These are phyloP conservation scores for Backusella liffmaniae DNA, from an alignment of 192 early-diverging fungal genomes.

Conservation along the genomic window DNA sequence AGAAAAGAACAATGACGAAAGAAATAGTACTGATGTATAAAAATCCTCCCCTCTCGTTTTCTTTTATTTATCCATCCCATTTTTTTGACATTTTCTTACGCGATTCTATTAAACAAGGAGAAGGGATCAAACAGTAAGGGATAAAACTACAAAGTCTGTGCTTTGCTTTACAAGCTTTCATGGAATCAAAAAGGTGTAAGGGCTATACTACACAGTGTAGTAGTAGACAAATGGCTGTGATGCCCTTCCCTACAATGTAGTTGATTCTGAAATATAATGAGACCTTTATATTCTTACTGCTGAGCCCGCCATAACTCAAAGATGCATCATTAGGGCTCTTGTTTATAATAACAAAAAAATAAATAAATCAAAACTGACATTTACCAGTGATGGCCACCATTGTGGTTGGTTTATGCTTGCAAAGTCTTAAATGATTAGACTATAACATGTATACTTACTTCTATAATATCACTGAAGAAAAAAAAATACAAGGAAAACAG, in stretches of 20 bases:
- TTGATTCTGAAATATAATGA: not conserved
- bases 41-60: not conserved
- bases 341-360: too few relatives aligned
- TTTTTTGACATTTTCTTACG: not conserved
- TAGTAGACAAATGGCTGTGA: not conserved
- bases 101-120: not conserved
- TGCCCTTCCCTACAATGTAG: not conserved
- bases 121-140: not conserved
- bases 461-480: not conserved
- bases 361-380: too few relatives aligned
- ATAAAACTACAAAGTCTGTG: not conserved
- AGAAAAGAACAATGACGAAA: not conserved
- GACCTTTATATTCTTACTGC: not conserved
- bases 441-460: not conserved
- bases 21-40: not conserved
- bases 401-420: too few relatives aligned
- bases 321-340: not conserved
- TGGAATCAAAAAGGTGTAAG: not conserved
- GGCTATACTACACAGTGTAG: not conserved
- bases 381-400: too few relatives aligned
- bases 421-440: not conserved
- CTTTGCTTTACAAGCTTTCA: not conserved
- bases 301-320: not conserved
- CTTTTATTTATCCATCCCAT: not conserved
- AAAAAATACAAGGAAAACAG: not conserved